Evolutionary conservation across 768 basidiomycete genomes (phyloP).

Genomic region (Boletus subcaerulescens): DNA sequence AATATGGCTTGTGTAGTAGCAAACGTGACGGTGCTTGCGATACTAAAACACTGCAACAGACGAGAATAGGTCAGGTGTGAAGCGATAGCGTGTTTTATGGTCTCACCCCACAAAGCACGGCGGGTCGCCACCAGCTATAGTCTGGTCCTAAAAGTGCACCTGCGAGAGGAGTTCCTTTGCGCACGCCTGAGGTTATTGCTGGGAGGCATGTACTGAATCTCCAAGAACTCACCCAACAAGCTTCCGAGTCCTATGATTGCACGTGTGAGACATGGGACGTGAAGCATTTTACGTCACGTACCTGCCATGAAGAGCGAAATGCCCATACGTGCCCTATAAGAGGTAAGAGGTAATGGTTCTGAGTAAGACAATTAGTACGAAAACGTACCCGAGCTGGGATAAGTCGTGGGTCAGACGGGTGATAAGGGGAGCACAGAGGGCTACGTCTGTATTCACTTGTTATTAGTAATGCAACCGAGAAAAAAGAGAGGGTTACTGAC

Average conservation of each 20-base stretch:
- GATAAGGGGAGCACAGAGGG: slow-evolving; percentile 41
- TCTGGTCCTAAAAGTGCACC: slow-evolving; percentile 51
- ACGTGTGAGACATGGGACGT: neutral
- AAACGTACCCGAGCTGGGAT: slow-evolving; percentile 46
- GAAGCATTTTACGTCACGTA: slow-evolving; percentile 17
- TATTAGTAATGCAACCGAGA: neutral
- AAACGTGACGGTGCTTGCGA: slow-evolving; percentile 18
- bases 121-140: slow-evolving; percentile 56
- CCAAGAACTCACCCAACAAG: slow-evolving; percentile 17
- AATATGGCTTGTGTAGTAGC: slow-evolving; percentile 6
- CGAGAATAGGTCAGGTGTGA: neutral
- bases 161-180: slow-evolving; percentile 50
- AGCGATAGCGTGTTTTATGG: neutral
- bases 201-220: neutral
- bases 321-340: slow-evolving; percentile 40
- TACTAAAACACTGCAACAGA: slow-evolving; percentile 12
- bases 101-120: slow-evolving; percentile 46
- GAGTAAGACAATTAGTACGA: neutral
- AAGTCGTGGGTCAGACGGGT: slow-evolving; percentile 40
- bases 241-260: slow-evolving; percentile 23
- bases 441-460: slow-evolving; percentile 32
- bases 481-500: slow-evolving; percentile 25
- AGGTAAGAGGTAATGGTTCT: neutral
- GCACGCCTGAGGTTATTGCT: slow-evolving; percentile 20
- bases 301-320: slow-evolving; percentile 48